Evolutionary conservation across 164 flowering plant genomes (phyloP), one percentile per base, ranked within the genome.

Genomic region (Hamamelis virginiana): DNA sequence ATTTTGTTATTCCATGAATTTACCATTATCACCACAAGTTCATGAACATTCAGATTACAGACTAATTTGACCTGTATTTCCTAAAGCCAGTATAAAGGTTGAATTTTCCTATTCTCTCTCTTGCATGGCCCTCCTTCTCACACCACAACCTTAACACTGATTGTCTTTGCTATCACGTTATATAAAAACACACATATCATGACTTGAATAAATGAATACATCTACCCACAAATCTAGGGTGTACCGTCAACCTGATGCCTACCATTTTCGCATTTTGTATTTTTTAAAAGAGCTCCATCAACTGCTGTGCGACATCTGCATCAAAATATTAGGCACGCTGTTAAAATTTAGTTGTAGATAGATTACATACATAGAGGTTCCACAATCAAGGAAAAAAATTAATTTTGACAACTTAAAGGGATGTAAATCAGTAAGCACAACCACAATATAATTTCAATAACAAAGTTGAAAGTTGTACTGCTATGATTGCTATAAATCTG

Each of bases 301-400:
- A 76, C 73, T 90, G 96, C 76, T 88, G 87, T 10, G 83, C 81
- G 43, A 90, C 91, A 85, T 92, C 97, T 92, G 92, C 89, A 84
- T 38, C 67, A 60, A 72, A 74, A 44, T 64, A 57, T 23, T 38
- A 14, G 21, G n/a, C 22, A 18, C n/a, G 19, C n/a, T 2, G 9
- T n/a, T 18, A 8, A 53, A 53, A 50, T 26, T 14, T 48, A 11
- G 22, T n/a, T 15, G 11, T 11, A n/a, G 16, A 45, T 44, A 44
- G 27, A 23, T 46, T 19, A 59, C 23, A 47, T 10, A 25, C 18
- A 23, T 15, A 55, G 59, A 12, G 27, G 59, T 23, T 22, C 21
- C 8, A 6, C 14, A 2, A 33, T 9, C 10, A 19, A 55, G 15
- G 3, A 11, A 55, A 23, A 10, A 21, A 55, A 9, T 8, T 55